phyloP scores from a whole-genome alignment of 257 asterid genomes.

The Fraxinus quadrangulata region DNA sequence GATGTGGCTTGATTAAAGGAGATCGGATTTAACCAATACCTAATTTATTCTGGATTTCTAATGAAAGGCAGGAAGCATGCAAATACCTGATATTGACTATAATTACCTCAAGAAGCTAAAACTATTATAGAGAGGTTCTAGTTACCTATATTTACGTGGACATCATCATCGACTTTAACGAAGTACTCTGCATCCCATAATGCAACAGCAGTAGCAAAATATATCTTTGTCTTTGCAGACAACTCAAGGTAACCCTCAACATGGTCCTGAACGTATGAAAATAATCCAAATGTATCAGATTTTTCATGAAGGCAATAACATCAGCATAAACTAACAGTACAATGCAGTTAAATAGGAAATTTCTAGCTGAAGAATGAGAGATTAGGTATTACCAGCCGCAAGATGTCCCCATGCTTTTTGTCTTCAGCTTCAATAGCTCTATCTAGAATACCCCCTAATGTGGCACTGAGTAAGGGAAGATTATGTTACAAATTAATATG shows the following conservation, averaged over 20 bases:
- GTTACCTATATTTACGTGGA: slow-evolving; percentile 89
- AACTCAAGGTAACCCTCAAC: slow-evolving; percentile 92
- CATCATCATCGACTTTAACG: slow-evolving; percentile 91
- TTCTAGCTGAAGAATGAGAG: not conserved
- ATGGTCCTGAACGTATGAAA: slow-evolving; percentile 57
- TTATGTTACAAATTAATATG: not conserved
- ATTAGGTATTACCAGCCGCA: slow-evolving; percentile 67
- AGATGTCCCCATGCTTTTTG: slow-evolving; percentile 81
- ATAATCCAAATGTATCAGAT: not conserved
- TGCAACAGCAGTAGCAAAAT: slow-evolving; percentile 76
- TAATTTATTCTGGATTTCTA: not conserved
- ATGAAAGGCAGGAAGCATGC: not conserved
- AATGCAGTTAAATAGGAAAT: not conserved
- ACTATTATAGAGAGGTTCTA: not conserved
- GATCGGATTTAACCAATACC: not conserved
- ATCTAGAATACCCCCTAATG: slow-evolving; percentile 85
- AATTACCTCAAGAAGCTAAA: not conserved
- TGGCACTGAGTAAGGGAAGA: slow-evolving; percentile 50
- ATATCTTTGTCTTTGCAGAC: slow-evolving; percentile 86
- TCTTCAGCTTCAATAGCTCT: slow-evolving; percentile 88
- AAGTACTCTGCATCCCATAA: slow-evolving; percentile 92
- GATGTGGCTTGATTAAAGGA: not conserved
- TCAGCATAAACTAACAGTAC: slow-evolving; percentile 3
- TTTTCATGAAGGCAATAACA: not conserved
- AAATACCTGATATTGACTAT: not conserved